Evolutionary conservation across 805 yeast species (phyloP).

Genomic region (Pichia heedii): DNA sequence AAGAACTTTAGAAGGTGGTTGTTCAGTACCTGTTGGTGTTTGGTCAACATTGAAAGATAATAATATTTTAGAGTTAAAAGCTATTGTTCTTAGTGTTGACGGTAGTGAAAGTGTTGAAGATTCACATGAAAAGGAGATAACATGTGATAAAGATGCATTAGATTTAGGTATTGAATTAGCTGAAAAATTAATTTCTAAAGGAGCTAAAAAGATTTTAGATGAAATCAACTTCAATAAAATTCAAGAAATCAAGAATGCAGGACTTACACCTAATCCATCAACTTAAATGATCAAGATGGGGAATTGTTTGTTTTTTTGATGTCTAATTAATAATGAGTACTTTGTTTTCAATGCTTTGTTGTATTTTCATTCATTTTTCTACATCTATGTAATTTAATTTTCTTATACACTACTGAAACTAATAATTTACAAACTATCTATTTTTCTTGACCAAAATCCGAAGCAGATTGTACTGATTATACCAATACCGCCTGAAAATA

Average conservation of each 20-base stretch:
- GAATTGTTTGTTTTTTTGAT: too few relatives aligned
- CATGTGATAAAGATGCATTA: conserved; percentile 50
- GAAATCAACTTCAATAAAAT: conserved; percentile 66
- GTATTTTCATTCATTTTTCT: too few relatives aligned
- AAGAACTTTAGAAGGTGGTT: conserved; percentile 91
- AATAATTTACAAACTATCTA: neutral
- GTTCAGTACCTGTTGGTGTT: conserved; percentile 96
- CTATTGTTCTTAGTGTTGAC: conserved; percentile 76
- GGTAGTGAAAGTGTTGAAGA: conserved; percentile 66
- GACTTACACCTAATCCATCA: conserved; percentile 15
- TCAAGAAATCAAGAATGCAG: conserved; percentile 31
- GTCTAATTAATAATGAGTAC: too few relatives aligned
- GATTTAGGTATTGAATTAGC: conserved; percentile 66
- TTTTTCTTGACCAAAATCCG: conserved; percentile 3
- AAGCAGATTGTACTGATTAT: conserved; percentile 6
- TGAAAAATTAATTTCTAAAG: conserved; percentile 51
- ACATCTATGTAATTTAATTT: too few relatives aligned
- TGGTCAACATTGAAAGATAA: conserved; percentile 39
- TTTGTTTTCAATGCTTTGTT: too few relatives aligned
- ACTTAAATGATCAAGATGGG: too few relatives aligned
- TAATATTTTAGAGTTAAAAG: conserved; percentile 44
- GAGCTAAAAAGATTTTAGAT: conserved; percentile 79
- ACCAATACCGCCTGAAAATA: conserved; percentile 28
- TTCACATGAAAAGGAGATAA: conserved; percentile 30
- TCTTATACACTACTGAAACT: too few relatives aligned